Base-by-base conservation (phyloP, 2,329 filamentous ascomycete species). In the Simplicillium aogashimaense region DNA sequence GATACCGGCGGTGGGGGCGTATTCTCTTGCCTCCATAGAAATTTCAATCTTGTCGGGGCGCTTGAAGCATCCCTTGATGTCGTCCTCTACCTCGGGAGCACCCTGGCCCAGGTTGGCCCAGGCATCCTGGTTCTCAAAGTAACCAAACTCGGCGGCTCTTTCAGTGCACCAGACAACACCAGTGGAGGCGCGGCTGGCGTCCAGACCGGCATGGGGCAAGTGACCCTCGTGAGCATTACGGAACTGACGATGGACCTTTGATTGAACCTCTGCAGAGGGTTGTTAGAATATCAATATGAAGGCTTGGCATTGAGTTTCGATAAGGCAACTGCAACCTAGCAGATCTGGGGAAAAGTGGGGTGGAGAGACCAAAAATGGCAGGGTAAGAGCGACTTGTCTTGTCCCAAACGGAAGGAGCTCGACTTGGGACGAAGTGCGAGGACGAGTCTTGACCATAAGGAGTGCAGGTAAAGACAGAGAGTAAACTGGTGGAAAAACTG, bases 61-160 rank as follows among this genome's bases (percentile, higher is more conserved):
- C 52, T 82, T 72, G 59, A 95, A 95, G 65, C 85, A 92, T 43
- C 89, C 87, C 53, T 81, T 76, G 53, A 95, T 95, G 47, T 92
- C 87, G 50, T 94, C 86, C 52, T 95, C 90, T 45, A 94, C 90
- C 61, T 95, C 88, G 34, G 89, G 89, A 13, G 89, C 89, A 51
- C 89, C 89, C 66, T 95, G 90, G 28, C 90, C 90, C 39, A 97
- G 70, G 59, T 97, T 97, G 43, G 90, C 88, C 90, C 90, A 95
- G 47, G 72, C 65, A 2, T 83, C 74, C 10, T 87, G 89, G 50
- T 89, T 73, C 4, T 95, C 89, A 38, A 78, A 67, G 67, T 83
- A 95, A 52, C 90, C 90, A 65, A 90, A 85, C 64, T 95, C 88
- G 58, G 80, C 77, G 40, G 89, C 89, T 51, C 86, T 82, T 65